These are phyloP conservation scores for Nephelium lappaceum DNA, from an alignment of 345 rosid species.

Conservation along the genomic window DNA sequence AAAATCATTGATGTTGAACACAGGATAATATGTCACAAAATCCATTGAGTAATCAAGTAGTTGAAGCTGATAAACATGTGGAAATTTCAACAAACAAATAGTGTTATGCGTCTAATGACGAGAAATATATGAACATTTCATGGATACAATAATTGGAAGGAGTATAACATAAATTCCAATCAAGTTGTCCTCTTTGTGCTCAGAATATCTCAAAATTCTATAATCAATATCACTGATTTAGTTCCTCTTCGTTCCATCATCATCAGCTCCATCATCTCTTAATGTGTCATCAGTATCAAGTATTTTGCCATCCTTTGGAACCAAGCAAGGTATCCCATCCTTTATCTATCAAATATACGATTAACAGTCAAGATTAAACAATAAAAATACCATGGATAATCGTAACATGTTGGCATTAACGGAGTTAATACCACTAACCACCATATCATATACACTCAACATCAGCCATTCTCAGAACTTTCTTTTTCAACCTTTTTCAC, in stretches of 20 bases:
- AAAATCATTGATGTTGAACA: neutral
- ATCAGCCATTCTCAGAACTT: neutral
- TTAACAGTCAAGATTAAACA: neutral
- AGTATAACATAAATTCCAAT: neutral
- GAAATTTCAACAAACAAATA: neutral
- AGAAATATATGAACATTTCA: neutral
- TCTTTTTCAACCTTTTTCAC: neutral
- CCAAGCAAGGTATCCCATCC: conserved; percentile 80
- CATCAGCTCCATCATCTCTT: conserved; percentile 21
- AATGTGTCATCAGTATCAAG: conserved; percentile 36
- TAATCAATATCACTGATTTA: neutral
- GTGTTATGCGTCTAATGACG: neutral
- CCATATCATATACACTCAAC: neutral
- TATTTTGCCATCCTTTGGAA: conserved; percentile 77
- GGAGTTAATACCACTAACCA: no score
- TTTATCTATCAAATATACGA: conserved; percentile 45
- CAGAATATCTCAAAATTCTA: neutral
- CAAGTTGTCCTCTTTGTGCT: neutral
- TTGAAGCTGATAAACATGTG: neutral
- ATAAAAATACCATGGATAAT: neutral
- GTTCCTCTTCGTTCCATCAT: conserved; percentile 18
- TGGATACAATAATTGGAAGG: neutral
- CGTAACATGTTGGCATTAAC: neutral
- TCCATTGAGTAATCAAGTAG: neutral
- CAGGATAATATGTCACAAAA: neutral